Base-by-base conservation (phyloP, 2,329 filamentous ascomycete genomes). In the Ophioceras dolichostomum region DNA sequence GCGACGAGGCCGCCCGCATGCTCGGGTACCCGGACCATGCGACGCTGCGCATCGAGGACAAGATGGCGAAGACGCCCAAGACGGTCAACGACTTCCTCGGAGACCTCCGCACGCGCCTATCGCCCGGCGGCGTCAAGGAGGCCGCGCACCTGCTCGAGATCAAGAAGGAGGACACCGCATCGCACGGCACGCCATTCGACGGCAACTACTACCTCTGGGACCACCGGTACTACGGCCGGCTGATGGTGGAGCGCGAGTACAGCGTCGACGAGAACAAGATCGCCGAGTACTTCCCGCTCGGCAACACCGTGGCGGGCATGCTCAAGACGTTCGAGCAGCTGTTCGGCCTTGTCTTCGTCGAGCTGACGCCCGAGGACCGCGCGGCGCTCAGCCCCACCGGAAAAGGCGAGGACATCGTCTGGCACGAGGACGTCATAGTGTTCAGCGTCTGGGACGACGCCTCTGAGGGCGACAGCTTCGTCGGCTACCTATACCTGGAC, bases 361-460 rank as follows among this genome's bases (percentile, higher is more conserved):
- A 88, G 60, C 65, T 91, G 18, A 70, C 68, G 34, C 65, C 70
- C 4, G 73, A 79, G 41, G 82, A 85, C 45, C 69, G 79, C 26
- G 67, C 73, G 35, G 65, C 65, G 28, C 58, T 84, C 41, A 81
- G 79, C 36, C 70, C 78, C 9, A 79, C 75, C 2, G 75, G 75
- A 39, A 79, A 79, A 54, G 75, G 72, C 9, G 70, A 76, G 39
- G 81, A 86, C 45, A 82, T 88, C 47, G 65, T 76, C 1, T 91
- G 84, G 84, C 84, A 91, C 49, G 73, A 82, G 45, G 84, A 89
- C 48, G 83, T 88, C n/a, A 76, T 82, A 43, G 58, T 89, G 39
- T 89, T 86, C 62, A 81, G 76, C 35, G 84, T 91, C 7, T 89
- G 84, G 82, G 74, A 91, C 49, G 80, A 88, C 43, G 72, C 76